Conservation (phyloP, 306 rosid species). For the Inga oerstediana region DNA sequence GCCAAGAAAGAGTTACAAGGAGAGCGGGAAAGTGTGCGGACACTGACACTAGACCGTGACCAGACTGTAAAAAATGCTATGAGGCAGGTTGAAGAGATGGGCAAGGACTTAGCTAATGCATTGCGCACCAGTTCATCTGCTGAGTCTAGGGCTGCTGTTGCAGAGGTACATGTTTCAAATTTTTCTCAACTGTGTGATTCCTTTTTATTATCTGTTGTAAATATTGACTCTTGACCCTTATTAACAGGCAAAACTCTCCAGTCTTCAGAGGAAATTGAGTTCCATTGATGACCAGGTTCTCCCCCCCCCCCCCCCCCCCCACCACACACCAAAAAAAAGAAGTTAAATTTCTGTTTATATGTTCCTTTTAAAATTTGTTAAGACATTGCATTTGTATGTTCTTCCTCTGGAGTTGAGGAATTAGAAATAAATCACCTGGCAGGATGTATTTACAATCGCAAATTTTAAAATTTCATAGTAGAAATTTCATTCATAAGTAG, state of each 20-base stretch:
- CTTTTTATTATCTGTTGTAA: not conserved
- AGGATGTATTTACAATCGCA: not conserved
- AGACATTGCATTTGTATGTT: not conserved
- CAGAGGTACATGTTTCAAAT: conserved; percentile 61
- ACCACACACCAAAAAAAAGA: too few relatives aligned
- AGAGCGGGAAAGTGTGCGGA: conserved; percentile 70
- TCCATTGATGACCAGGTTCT: conserved; percentile 60
- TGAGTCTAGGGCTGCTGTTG: conserved; percentile 80
- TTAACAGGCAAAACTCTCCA: conserved; percentile 65
- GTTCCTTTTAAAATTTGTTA: not conserved
- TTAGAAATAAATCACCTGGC: not conserved
- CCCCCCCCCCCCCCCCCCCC: not conserved
- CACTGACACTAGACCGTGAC: conserved; percentile 67
- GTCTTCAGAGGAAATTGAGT: conserved; percentile 61
- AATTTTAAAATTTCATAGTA: not conserved
- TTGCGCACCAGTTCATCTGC: conserved; percentile 72
- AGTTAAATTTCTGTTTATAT: conserved; percentile 4
- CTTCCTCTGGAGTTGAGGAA: not conserved
- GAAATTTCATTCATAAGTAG: not conserved
- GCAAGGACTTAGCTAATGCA: conserved; percentile 75
- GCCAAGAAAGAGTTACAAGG: conserved; percentile 85
- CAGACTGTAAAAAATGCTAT: conserved; percentile 63
- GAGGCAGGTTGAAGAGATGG: conserved; percentile 84
- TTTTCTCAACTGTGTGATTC: not conserved
- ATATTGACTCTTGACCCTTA: conserved; percentile 16